A percentile compares a stretch with the other conserved stretches of the same genome.
These are phyloP conservation scores for Salix dunnii DNA, from an alignment of 345 rosid species.

Conservation along the genomic window DNA sequence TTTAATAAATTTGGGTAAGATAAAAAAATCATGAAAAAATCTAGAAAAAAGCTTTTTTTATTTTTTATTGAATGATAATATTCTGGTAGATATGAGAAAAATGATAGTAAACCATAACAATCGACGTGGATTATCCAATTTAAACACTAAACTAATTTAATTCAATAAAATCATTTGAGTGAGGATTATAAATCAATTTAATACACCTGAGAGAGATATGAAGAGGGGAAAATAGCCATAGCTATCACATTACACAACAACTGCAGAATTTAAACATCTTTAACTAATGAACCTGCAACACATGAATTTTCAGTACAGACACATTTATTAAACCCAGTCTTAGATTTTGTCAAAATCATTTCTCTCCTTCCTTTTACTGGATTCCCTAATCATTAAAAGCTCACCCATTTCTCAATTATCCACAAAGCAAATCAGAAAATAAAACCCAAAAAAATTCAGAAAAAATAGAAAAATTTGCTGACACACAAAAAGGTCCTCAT, in stretches of 20 bases:
- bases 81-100: too few species aligned
- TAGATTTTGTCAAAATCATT: neutral
- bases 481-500: neutral
- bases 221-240: neutral
- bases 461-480: neutral
- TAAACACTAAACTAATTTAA: too few species aligned
- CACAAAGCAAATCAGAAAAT: neutral
- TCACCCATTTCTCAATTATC: neutral
- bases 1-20: too few species aligned
- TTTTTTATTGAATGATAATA: too few species aligned
- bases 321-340: neutral
- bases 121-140: too few species aligned
- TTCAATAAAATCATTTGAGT: too few species aligned
- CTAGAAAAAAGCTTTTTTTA: too few species aligned
- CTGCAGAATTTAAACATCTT: too few species aligned
- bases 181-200: too few species aligned
- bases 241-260: neutral
- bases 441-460: neutral
- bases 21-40: too few species aligned
- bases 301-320: neutral
- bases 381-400: neutral
- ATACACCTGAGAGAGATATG: too few species aligned
- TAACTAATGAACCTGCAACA: neutral
- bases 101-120: too few species aligned
- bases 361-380: neutral